Conservation (phyloP, 495 filamentous ascomycete species). For the Podospora comata region DNA sequence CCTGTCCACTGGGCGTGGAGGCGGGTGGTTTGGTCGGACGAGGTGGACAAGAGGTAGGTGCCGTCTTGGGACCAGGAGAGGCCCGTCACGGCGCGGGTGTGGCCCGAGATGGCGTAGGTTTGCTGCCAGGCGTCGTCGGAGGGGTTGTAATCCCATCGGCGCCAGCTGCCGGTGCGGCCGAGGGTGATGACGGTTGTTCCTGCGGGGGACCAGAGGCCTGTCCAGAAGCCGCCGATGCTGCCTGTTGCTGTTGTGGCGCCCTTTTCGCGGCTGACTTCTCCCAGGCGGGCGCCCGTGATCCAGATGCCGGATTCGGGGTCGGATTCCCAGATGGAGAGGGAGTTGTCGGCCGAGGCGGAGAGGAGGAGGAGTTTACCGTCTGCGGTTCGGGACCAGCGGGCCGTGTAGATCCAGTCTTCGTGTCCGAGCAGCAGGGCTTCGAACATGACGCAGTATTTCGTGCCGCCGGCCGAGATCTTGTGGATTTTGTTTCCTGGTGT, state of each 20-base stretch:
- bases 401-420: conserved; percentile 96
- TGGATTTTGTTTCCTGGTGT: conserved; percentile 82
- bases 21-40: conserved; percentile 91
- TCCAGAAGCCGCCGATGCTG: conserved; percentile 94
- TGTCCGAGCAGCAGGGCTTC: conserved; percentile 93
- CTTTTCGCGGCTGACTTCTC: conserved; percentile 90
- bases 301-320: conserved; percentile 83
- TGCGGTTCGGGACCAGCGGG: conserved; percentile 62
- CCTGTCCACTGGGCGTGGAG: conserved; percentile 80
- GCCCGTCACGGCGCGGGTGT: conserved; percentile 73
- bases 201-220: conserved; percentile 84
- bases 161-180: conserved; percentile 90
- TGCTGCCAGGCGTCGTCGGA: conserved; percentile 67
- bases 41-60: conserved; percentile 80
- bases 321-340: conserved; percentile 84
- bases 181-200: conserved; percentile 72
- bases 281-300: conserved; percentile 78
- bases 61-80: conserved; percentile 82
- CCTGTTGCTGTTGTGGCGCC: conserved; percentile 94
- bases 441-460: conserved; percentile 77
- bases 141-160: conserved; percentile 61
- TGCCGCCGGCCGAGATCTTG: conserved; percentile 50
- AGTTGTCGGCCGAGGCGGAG: conserved; percentile 92
- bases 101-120: conserved; percentile 73
- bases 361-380: conserved; percentile 64